phyloP scores from a whole-genome alignment of 148 eudicot genomes.

The Silene uniflora region DNA sequence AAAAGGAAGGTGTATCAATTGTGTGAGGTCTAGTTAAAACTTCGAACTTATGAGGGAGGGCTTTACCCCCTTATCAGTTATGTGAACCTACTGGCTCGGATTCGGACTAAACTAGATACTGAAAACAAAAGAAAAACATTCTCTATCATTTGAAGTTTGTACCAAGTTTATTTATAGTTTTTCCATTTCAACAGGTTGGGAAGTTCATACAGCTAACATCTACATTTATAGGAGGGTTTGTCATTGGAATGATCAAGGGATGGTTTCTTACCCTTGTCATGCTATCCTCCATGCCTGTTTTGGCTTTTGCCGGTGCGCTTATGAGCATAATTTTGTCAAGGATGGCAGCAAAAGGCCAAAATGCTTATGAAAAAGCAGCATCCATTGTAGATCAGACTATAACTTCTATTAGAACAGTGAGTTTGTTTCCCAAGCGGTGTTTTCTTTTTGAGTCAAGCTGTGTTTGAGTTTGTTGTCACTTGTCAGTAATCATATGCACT shows the following conservation, averaged over 20 bases:
- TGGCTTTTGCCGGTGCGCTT: conserved; percentile 49
- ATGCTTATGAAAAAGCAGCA: conserved; percentile 69
- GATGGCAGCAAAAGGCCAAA: conserved; percentile 60
- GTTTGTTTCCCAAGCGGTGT: conserved; percentile 6
- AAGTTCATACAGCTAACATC: conserved; percentile 58
- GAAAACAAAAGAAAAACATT: neutral
- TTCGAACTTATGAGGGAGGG: neutral
- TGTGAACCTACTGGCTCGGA: neutral
- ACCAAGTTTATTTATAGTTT: neutral
- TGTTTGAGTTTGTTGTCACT: neutral
- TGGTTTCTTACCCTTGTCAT: conserved; percentile 84
- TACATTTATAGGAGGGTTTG: conserved; percentile 72
- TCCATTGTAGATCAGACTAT: conserved; percentile 69
- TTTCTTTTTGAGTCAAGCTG: neutral
- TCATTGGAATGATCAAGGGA: conserved; percentile 62
- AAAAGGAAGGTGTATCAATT: neutral
- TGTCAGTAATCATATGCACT: neutral
- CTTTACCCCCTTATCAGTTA: neutral
- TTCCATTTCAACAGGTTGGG: conserved; percentile 52
- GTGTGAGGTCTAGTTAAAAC: no score
- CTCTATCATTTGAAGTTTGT: neutral
- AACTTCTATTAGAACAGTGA: conserved; percentile 80
- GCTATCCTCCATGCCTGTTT: conserved; percentile 54
- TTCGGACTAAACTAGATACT: neutral
- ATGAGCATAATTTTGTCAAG: conserved; percentile 46